phyloP scores from a whole-genome alignment of 257 asterid genomes.

The Marsdenia floribunda region DNA sequence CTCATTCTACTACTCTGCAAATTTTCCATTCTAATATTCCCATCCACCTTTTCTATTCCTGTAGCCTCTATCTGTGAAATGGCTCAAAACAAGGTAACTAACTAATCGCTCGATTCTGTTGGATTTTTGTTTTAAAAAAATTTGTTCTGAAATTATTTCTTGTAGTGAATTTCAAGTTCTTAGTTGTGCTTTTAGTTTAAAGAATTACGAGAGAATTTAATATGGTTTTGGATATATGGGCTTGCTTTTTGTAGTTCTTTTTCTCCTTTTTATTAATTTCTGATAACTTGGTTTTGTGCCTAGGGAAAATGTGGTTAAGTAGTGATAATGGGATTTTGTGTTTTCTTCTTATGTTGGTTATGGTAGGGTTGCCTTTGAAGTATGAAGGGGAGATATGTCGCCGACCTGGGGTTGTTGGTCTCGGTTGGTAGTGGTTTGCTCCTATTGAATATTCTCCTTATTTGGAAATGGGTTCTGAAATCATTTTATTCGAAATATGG shows the following conservation, averaged over 20 bases:
- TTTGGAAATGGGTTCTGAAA: too few relatives aligned
- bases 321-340: too few relatives aligned
- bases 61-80: constrained; percentile 19
- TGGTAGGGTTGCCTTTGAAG: neutral
- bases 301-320: neutral
- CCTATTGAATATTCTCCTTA: too few relatives aligned
- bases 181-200: neutral
- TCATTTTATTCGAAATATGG: too few relatives aligned
- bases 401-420: too few relatives aligned
- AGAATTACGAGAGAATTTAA: neutral
- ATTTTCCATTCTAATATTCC: neutral
- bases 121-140: neutral
- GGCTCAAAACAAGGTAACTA: constrained; percentile 87
- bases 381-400: too few relatives aligned
- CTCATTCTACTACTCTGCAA: neutral
- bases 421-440: too few relatives aligned
- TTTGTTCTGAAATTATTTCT: neutral
- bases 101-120: constrained; percentile 10
- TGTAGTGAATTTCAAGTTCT: neutral
- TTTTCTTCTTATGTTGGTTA: too few relatives aligned
- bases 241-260: neutral
- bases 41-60: neutral
- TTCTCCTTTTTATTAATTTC: neutral
- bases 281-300: neutral
- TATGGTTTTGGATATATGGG: neutral